Base-by-base conservation (phyloP, 75 land plant genomes). In the Sequoiadendron giganteum region DNA sequence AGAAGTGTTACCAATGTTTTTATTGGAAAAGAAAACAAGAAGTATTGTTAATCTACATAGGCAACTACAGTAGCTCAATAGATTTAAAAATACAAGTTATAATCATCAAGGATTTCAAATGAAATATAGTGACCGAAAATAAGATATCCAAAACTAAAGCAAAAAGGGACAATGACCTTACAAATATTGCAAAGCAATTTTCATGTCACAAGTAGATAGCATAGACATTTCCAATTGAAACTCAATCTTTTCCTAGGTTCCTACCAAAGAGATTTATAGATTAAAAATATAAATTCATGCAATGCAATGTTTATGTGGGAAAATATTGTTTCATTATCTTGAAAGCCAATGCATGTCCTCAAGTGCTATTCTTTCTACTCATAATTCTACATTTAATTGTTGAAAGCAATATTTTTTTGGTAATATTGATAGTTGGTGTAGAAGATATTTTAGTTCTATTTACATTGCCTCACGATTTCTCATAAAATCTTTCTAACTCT, bases 401-500 rank as follows among this genome's bases (percentile, higher is more conserved):
- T 97, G 52, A 90, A 95, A 86, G 83, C 93, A 47, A 86, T 94
- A 90, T 89, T 39, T 87, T 91, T 15, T 89, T 97, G 90, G 97
- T 97, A n/a, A 90, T 95, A 3, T 86, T 97, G 65, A 94, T 97
- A 5, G 90, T 93, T 4, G 97, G 99, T 76, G 93, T 93, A 9
- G 95, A 95, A 87, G 97, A 97, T 90, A 90, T 86, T 11, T 91
- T 95, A 45, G 96, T 97, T 47, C 86, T 97, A 9, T 58, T 95
- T 10, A 93, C 93, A 89, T 92, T 97, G 40, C 87, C 94, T 85
- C 97, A 97, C 86, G 79, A 87, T 47, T 91, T 97, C 89, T 93
- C 97, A 86, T 92, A 93, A 42, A 94, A 93, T 86, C 94, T 97
- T 80, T 90, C 91, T 89, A 92, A 95, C 89, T 95, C 99, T 97